Percentiles rank a stretch among this genome's conserved stretches.
Conservation (phyloP, 2,329 filamentous ascomycete genomes). For the Plectosphaerella plurivora region DNA sequence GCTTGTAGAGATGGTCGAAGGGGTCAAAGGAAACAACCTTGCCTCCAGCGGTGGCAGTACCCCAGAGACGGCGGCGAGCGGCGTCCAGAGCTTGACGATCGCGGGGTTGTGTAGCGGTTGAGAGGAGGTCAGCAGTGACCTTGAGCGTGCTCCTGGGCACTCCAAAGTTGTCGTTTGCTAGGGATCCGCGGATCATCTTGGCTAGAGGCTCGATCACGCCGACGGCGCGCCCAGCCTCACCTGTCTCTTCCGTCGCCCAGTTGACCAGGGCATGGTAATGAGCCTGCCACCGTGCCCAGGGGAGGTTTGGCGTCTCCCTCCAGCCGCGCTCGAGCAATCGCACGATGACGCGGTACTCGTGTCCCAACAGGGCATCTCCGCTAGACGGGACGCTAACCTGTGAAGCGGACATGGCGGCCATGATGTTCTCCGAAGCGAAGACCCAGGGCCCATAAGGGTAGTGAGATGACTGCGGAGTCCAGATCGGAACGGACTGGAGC, state of each 20-base stretch:
- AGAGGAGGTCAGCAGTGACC: conserved; percentile 37
- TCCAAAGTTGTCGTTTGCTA: conserved; percentile 13
- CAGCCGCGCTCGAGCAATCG: conserved; percentile 64
- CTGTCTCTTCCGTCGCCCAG: conserved; percentile 57
- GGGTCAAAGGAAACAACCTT: conserved; percentile 50
- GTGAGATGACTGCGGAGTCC: conserved; percentile 31
- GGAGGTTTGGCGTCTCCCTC: conserved; percentile 40
- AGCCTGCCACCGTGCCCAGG: conserved; percentile 41
- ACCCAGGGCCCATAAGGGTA: conserved; percentile 48
- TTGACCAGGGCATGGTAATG: conserved; percentile 55
- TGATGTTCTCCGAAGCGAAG: conserved; percentile 41
- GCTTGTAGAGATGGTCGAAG: conserved; percentile 62
- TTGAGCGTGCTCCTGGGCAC: conserved; percentile 22
- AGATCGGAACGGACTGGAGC: conserved; percentile 36
- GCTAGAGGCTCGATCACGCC: conserved; percentile 69
- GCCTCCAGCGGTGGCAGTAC: conserved; percentile 36
- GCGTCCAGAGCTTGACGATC: conserved; percentile 62
- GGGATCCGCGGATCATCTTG: conserved; percentile 41
- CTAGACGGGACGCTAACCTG: conserved; percentile 31
- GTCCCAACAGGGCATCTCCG: conserved; percentile 48
- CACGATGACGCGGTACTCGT: conserved; percentile 66
- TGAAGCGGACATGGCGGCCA: conserved; percentile 3
- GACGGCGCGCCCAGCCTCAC: conserved; percentile 62
- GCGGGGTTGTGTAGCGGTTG: conserved; percentile 47
- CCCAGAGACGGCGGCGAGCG: conserved; percentile 64